Conservation (phyloP, 306 rosid species). For the Cucumis cinereus region DNA sequence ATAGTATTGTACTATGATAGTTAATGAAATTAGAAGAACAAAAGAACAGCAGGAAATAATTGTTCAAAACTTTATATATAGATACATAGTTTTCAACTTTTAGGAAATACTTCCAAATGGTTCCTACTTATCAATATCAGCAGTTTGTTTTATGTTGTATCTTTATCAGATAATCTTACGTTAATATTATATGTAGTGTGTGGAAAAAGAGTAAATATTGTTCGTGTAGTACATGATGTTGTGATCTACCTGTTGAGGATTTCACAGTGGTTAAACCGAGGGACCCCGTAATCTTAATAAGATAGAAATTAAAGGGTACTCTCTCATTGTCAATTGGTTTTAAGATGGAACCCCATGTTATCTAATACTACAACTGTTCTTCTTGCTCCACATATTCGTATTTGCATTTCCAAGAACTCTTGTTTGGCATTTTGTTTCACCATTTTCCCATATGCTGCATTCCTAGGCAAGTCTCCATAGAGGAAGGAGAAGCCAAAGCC, state of each 20-base stretch:
- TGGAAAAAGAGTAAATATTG: neutral
- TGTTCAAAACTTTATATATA: too few relatives aligned
- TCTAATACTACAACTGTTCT: too few relatives aligned
- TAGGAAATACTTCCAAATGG: neutral
- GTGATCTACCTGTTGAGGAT: neutral
- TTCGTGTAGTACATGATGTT: neutral
- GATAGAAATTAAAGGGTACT: too few relatives aligned
- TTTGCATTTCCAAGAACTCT: neutral
- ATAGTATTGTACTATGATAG: neutral
- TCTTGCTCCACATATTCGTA: too few relatives aligned
- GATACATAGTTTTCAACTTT: neutral
- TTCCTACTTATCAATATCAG: neutral
- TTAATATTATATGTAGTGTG: neutral
- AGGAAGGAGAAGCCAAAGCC: constrained; percentile 81
- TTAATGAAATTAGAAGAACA: neutral
- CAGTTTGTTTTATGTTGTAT: neutral
- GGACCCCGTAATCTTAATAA: too few relatives aligned
- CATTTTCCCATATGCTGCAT: neutral
- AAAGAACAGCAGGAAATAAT: neutral
- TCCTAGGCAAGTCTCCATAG: constrained; percentile 76
- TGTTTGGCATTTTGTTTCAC: neutral
- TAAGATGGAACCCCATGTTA: too few relatives aligned
- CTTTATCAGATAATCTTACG: neutral
- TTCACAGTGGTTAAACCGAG: too few relatives aligned
- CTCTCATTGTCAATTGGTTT: too few relatives aligned